phyloP scores from a whole-genome alignment of 2,329 filamentous ascomycete genomes.

The Fusarium agapanthi region DNA sequence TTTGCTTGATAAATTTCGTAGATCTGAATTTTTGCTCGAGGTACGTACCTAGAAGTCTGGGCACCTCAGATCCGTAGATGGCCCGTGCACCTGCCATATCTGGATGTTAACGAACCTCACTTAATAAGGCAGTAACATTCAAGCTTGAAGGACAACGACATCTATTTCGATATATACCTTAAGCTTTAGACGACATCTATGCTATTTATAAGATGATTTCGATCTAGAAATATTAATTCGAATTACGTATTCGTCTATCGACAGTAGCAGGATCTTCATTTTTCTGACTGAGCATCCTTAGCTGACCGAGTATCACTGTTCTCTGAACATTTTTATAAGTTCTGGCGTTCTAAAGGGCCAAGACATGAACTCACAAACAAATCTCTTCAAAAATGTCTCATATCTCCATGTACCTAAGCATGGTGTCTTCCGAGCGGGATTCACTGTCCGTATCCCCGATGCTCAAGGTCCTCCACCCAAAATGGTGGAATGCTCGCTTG shows the following conservation, averaged over 20 bases:
- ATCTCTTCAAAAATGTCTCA: background rate
- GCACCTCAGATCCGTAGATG: background rate
- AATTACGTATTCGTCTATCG: rapidly evolving
- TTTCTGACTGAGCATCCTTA: background rate
- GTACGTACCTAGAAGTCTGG: conserved; percentile 16
- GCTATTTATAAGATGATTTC: rapidly evolving
- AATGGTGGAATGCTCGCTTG: conserved; percentile 1
- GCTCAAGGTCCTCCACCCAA: conserved; percentile 10
- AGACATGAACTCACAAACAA: background rate
- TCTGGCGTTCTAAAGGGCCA: background rate
- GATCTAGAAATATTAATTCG: rapidly evolving
- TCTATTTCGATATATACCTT: background rate
- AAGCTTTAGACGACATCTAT: background rate
- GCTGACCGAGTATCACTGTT: background rate
- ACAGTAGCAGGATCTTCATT: background rate
- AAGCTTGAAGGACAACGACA: background rate
- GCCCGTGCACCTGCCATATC: conserved; percentile 10
- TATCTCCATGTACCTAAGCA: background rate
- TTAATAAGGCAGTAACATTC: background rate
- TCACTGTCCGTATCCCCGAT: background rate
- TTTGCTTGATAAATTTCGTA: conserved; percentile 16
- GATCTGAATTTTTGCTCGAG: conserved; percentile 22
- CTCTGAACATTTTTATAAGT: background rate
- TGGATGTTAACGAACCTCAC: background rate
- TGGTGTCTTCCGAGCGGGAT: background rate